Conservation (phyloP, 192 early-diverging fungal genomes). For the Entomortierella lignicola region DNA sequence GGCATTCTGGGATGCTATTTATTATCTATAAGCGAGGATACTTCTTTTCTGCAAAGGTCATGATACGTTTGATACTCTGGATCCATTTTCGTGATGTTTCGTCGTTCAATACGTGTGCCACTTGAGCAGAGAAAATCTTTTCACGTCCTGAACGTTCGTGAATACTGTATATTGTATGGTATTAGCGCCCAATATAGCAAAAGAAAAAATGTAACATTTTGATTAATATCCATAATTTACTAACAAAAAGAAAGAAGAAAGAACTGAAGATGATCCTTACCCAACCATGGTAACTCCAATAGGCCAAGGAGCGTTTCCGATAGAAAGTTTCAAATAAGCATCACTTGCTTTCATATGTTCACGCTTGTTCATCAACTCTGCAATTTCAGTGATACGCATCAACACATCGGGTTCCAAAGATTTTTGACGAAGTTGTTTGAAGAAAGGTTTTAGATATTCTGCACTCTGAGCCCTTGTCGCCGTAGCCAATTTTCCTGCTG, state of each 20-base stretch:
- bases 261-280: slow-evolving; percentile 56
- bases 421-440: slow-evolving; percentile 82
- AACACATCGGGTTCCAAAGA: slow-evolving; percentile 87
- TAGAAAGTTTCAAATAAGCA: slow-evolving; percentile 91
- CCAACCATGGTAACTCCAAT: slow-evolving; percentile 96
- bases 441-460: slow-evolving; percentile 94
- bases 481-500: slow-evolving; percentile 82
- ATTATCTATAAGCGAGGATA: slow-evolving; percentile 72
- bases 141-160: slow-evolving; percentile 97
- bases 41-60: slow-evolving; percentile 94
- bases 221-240: too few species aligned
- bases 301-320: slow-evolving; percentile 99
- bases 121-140: slow-evolving; percentile 94
- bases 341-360: slow-evolving; percentile 95
- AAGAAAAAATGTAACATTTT: too few species aligned
- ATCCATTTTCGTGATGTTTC: slow-evolving; percentile 99
- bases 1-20: background rate
- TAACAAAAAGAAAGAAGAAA: background rate
- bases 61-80: slow-evolving; percentile 95
- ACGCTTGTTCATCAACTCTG: slow-evolving; percentile 81
- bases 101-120: slow-evolving; percentile 98
- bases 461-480: slow-evolving; percentile 87
- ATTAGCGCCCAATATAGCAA: too few species aligned
- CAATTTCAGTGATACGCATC: slow-evolving; percentile 92
- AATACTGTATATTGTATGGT: slow-evolving; percentile 73